Base-by-base conservation (phyloP, 2,329 filamentous ascomycete species). In the Neoarthrinium moseri region DNA sequence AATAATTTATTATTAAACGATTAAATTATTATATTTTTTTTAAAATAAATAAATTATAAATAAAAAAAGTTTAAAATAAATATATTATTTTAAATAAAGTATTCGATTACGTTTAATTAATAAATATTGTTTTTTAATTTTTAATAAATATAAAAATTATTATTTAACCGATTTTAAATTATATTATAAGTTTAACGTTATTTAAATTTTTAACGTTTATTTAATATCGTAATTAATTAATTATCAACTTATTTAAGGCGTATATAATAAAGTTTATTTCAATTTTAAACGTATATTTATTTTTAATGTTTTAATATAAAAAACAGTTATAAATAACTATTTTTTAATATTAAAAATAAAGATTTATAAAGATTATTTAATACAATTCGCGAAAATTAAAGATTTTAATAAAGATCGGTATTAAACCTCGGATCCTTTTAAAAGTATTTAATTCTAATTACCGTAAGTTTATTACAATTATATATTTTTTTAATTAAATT, bases 41-140 rank as follows among this genome's bases (percentile, higher is more conserved):
- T 43, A 43, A 21, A 32, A 32, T 24, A 44, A 44, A 44, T 35
- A 21, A 26, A 20, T 6, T 34, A 35, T 34, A 44, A 35, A 35
- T 18, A 24, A 22, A 30, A 43, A 30, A 34, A 34, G n/a, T 11
- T 22, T 35, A 10, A 35, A 27, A 23, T 36, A 24, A 7, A 34
- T 34, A 22, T 35, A 35, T 34, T 18, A 18, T 22, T 35, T 18
- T 39, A n/a, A n/a, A 7, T 8, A 4, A 8, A 7, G n/a, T 24
- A 39, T 18, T 24, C n/a, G n/a, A n/a, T n/a, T n/a, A n/a, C n/a
- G n/a, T n/a, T n/a, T n/a, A n/a, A 10, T 20, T 20, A 36, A 18
- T 20, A 18, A 22, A 20, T 18, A 18, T 18, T 36, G 12, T 36
- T 21, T 32, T 32, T 33, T 32, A 44, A n/a, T 13, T n/a, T 21